Evolutionary conservation across 768 basidiomycete species (phyloP).

Genomic region (Leccinum barrowsii): DNA sequence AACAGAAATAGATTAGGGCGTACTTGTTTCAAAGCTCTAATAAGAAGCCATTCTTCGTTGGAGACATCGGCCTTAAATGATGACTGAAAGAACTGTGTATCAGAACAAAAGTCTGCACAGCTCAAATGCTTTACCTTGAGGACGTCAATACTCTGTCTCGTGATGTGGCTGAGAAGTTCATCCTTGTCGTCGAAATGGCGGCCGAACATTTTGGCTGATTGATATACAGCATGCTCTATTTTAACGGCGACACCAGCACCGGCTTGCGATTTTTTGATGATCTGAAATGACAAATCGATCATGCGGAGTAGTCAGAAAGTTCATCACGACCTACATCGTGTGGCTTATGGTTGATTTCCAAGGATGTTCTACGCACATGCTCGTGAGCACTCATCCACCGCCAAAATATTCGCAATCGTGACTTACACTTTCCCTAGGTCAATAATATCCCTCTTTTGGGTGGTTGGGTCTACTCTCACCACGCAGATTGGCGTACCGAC

Average conservation of each 20-base stretch:
- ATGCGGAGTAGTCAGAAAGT: not conserved
- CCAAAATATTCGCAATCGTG: not conserved
- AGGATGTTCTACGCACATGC: slow-evolving; percentile 62
- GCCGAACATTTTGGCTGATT: slow-evolving; percentile 93
- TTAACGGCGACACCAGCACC: slow-evolving; percentile 97
- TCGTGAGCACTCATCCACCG: slow-evolving; percentile 4
- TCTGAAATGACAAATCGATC: slow-evolving; percentile 37
- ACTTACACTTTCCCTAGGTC: slow-evolving; percentile 92
- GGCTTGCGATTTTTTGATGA: slow-evolving; percentile 91
- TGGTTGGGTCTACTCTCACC: slow-evolving; percentile 83
- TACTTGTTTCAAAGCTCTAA: slow-evolving; percentile 82
- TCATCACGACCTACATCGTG: slow-evolving; percentile 53
- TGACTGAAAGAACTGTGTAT: slow-evolving; percentile 40
- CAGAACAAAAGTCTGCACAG: slow-evolving; percentile 1
- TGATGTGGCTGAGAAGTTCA: slow-evolving; percentile 86
- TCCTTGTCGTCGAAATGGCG: slow-evolving; percentile 97
- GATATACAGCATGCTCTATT: slow-evolving; percentile 96
- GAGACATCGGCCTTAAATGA: slow-evolving; percentile 88
- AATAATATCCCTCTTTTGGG: slow-evolving; percentile 87
- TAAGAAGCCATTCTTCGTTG: slow-evolving; percentile 90
- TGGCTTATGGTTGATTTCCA: slow-evolving; percentile 96
- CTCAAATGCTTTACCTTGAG: slow-evolving; percentile 60
- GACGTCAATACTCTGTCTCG: slow-evolving; percentile 91
- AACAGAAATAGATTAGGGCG: not conserved
- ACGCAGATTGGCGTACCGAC: slow-evolving; percentile 95